These are phyloP conservation scores for Apiotrichum sp. DNA, from an alignment of 1,284 basidiomycete species.

Conservation along the genomic window DNA sequence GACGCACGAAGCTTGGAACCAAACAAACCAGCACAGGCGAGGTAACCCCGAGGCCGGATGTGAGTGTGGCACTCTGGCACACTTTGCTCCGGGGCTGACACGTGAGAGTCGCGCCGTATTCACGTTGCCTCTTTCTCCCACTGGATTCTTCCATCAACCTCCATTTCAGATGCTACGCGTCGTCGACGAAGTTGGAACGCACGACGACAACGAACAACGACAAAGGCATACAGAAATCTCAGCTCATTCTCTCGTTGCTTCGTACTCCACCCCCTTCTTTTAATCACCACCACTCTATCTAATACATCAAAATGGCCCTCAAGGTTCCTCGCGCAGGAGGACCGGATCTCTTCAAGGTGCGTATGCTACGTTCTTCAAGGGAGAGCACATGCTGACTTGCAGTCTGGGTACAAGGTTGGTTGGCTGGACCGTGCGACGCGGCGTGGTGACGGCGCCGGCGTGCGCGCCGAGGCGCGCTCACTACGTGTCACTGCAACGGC, in stretches of 20 bases:
- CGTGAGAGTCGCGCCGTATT: background rate
- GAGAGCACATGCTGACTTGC: background rate
- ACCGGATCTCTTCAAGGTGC: constrained; percentile 77
- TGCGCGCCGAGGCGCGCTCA: too few species aligned
- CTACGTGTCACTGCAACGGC: background rate
- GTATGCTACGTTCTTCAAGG: constrained; percentile 6
- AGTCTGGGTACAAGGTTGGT: constrained; percentile 17
- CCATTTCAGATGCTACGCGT: background rate
- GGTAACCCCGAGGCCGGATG: too few species aligned
- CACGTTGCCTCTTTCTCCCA: background rate
- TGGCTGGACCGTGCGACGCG: background rate
- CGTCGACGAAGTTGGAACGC: background rate
- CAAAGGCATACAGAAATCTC: too few species aligned
- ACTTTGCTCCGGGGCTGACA: too few species aligned
- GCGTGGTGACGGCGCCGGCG: background rate
- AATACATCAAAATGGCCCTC: constrained; percentile 10
- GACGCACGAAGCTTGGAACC: too few species aligned
- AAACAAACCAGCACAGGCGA: too few species aligned
- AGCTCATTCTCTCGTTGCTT: too few species aligned
- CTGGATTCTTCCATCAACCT: background rate
- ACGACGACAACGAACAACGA: too few species aligned
- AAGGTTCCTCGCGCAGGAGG: constrained; percentile 78
- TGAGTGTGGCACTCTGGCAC: too few species aligned
- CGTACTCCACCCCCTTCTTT: background rate
- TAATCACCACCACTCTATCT: background rate